Base-by-base conservation (phyloP, 2,329 filamentous ascomycete genomes). In the Pyrenophora tritici-repentis region DNA sequence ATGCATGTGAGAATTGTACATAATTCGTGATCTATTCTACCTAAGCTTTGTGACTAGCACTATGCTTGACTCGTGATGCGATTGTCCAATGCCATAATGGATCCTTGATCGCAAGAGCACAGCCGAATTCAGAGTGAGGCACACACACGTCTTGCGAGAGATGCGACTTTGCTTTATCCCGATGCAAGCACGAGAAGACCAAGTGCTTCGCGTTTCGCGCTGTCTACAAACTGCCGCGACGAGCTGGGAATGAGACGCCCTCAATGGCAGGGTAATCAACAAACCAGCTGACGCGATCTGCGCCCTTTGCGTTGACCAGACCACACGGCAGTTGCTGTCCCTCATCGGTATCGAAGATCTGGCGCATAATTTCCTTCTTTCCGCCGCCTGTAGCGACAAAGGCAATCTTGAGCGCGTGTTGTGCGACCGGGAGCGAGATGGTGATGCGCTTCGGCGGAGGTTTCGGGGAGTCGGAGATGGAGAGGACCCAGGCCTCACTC, bases 281-380 rank as follows among this genome's bases (percentile, higher is more conserved):
- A 72, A 99, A 97, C 94, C 94, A 99, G 76, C 86, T 94, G 68
- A 91, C 91, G 66, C 91, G 88, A 59, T 96, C 91, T 37, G 89
- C 90, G 3, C 85, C 88, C 35, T 84, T 85, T 65, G 89, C 84
- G 73, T 99, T 99, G 67, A 99, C 87, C 59, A 97, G 79, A 1
- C 90, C 86, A 71, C 91, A 96, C 1, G 94, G 94, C 53, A 97
- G 79, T 31, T 84, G 86, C 35, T 80, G 76, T 7, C 87, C 86
- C 60, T 89, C 87, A 59, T 90, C 86, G 0, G 77, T 79, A 73
- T 94, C 90, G 70, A 99, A 96, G 63, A 97, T 97, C 70, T 89
- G 80, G 82, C 91, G 94, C 83, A 97, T 81, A 46, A 97, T 88
- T 2, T 89, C 90, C 82, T 90, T 90, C 85, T 99, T 99, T 44